Conservation (phyloP, 2,329 filamentous ascomycete species). For the Nothopassalora personata region DNA sequence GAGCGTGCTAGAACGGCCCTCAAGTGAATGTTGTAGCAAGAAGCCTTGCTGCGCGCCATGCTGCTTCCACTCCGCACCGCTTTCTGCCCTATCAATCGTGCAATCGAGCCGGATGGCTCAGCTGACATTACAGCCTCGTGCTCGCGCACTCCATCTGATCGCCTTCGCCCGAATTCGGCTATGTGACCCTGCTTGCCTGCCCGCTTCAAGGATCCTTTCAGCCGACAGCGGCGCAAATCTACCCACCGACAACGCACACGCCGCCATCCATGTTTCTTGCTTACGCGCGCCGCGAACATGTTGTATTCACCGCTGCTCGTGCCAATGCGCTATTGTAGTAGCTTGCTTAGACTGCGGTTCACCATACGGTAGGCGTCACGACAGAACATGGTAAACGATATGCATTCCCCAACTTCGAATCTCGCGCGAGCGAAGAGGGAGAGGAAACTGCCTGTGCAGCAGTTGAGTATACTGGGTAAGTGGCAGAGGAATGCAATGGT, state of each 20-base stretch:
- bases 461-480: slow-evolving; percentile 69
- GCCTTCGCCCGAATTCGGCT: background rate
- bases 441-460: slow-evolving; percentile 65
- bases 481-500: background rate
- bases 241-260: background rate
- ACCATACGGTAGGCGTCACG: background rate
- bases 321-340: background rate
- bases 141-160: background rate
- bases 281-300: background rate
- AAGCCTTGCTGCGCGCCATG: background rate
- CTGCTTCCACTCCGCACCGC: background rate
- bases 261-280: background rate
- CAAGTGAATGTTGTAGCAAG: background rate
- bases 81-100: background rate
- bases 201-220: background rate
- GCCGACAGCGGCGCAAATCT: background rate
- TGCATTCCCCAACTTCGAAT: background rate
- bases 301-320: background rate
- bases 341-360: background rate
- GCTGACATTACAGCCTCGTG: background rate
- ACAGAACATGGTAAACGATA: background rate
- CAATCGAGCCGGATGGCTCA: background rate
- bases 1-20: slow-evolving; percentile 30
- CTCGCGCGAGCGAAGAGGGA: slow-evolving; percentile 34
- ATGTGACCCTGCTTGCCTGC: background rate